Percentiles rank a stretch among this genome's conserved stretches.
These are phyloP conservation scores for Neobulgaria alba DNA, from an alignment of 2,329 filamentous ascomycete species.

Conservation along the genomic window DNA sequence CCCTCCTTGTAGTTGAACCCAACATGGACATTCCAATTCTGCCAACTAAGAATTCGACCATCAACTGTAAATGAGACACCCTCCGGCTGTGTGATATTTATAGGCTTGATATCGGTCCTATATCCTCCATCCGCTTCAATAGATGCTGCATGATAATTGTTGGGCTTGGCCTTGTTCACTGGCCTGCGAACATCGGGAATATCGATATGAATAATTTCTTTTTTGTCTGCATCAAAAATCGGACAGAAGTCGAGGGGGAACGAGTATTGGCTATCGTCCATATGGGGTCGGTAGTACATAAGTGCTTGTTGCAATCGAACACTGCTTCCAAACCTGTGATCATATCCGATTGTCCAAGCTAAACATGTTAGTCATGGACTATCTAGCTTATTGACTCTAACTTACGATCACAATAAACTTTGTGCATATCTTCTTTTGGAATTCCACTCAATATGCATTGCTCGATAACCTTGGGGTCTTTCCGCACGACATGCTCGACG, in stretches of 20 bases:
- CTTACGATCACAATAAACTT: constrained; percentile 84
- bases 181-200: constrained; percentile 70
- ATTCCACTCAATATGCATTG: constrained; percentile 81
- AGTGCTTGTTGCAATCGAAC: constrained; percentile 82
- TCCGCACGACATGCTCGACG: constrained; percentile 68
- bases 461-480: constrained; percentile 80
- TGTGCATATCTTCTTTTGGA: constrained; percentile 76
- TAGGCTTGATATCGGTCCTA: constrained; percentile 71
- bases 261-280: constrained; percentile 83
- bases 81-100: constrained; percentile 80
- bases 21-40: constrained; percentile 88
- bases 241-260: constrained; percentile 92
- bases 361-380: constrained; percentile 10
- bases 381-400: constrained; percentile 16
- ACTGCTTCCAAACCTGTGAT: constrained; percentile 74
- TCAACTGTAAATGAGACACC: constrained; percentile 78
- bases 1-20: constrained; percentile 95
- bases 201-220: constrained; percentile 43
- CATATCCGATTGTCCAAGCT: constrained; percentile 92
- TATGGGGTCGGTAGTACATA: constrained; percentile 86
- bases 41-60: constrained; percentile 72
- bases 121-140: constrained; percentile 70
- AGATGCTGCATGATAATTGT: constrained; percentile 71
- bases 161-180: constrained; percentile 59
- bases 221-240: constrained; percentile 80